phyloP scores from a whole-genome alignment of 2,329 filamentous ascomycete genomes.

The Apiospora sp. region DNA sequence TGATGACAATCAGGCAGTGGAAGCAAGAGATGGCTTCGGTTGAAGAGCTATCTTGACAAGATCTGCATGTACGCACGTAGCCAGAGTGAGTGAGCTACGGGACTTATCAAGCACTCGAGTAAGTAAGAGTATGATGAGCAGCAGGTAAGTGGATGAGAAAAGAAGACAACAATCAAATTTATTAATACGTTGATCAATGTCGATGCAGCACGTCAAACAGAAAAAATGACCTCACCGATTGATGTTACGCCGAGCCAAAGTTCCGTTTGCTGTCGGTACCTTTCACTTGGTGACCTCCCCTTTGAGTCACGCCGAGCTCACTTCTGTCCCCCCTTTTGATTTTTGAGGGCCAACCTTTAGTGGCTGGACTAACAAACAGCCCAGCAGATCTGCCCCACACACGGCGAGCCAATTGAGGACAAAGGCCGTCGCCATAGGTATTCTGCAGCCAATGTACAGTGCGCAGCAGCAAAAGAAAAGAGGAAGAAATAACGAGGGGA shows the following conservation, averaged over 20 bases:
- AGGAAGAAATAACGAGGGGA: background rate
- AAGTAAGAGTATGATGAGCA: background rate
- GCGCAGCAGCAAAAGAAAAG: background rate
- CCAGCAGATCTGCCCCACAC: slow-evolving; percentile 4
- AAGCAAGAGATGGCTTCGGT: background rate
- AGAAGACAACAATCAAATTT: background rate
- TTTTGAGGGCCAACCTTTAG: background rate
- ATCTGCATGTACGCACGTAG: background rate
- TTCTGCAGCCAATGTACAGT: background rate
- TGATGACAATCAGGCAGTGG: background rate
- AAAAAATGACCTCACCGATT: background rate
- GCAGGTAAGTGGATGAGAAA: background rate
- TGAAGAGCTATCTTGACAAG: background rate
- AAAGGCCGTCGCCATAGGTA: slow-evolving; percentile 1
- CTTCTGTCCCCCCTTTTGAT: background rate
- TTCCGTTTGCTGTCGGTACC: slow-evolving; percentile 2
- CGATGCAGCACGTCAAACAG: background rate
- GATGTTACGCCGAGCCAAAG: background rate
- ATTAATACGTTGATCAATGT: background rate
- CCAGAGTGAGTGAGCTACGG: background rate
- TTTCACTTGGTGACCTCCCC: background rate
- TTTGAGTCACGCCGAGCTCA: slow-evolving; percentile 8
- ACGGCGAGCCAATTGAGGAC: background rate
- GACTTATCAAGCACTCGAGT: background rate
- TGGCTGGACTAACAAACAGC: background rate